Evolutionary conservation across 768 basidiomycete genomes (phyloP).

Genomic region (Cytidiella melzeri): DNA sequence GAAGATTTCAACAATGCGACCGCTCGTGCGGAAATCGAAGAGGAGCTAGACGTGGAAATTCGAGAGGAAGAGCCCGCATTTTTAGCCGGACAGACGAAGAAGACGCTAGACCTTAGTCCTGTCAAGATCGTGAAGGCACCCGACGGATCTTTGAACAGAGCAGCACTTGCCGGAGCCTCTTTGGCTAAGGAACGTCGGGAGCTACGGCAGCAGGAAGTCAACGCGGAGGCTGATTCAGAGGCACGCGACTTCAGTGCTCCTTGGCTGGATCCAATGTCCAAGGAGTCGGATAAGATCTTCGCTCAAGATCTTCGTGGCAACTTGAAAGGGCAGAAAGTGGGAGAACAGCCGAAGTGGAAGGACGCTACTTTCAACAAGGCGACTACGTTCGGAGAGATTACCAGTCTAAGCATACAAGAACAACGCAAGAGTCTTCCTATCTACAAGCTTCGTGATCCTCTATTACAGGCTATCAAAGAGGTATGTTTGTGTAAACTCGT

Average conservation of each 20-base stretch:
- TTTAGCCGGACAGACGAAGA: conserved; percentile 93
- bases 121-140: conserved; percentile 99
- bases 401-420: conserved; percentile 84
- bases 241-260: conserved; percentile 92
- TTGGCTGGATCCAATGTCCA: conserved; percentile 98
- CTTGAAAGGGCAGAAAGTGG: conserved; percentile 75
- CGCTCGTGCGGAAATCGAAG: conserved; percentile 83
- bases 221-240: conserved; percentile 91
- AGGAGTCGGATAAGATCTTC: conserved; percentile 78
- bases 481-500: conserved; percentile 49
- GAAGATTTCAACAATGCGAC: conserved; percentile 76
- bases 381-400: conserved; percentile 93
- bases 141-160: conserved; percentile 93
- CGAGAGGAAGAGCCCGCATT: conserved; percentile 96
- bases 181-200: conserved; percentile 94
- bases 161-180: conserved; percentile 89
- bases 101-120: conserved; percentile 90
- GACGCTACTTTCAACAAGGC: conserved; percentile 91
- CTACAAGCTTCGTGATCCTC: conserved; percentile 86
- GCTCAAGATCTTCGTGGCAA: conserved; percentile 88
- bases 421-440: conserved; percentile 90
- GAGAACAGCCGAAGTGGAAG: conserved; percentile 86
- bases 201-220: conserved; percentile 87
- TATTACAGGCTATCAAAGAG: conserved; percentile 86
- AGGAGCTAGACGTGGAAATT: conserved; percentile 96